Evolutionary conservation across 805 yeast species (phyloP).

Genomic region (Pichia ethanolica): DNA sequence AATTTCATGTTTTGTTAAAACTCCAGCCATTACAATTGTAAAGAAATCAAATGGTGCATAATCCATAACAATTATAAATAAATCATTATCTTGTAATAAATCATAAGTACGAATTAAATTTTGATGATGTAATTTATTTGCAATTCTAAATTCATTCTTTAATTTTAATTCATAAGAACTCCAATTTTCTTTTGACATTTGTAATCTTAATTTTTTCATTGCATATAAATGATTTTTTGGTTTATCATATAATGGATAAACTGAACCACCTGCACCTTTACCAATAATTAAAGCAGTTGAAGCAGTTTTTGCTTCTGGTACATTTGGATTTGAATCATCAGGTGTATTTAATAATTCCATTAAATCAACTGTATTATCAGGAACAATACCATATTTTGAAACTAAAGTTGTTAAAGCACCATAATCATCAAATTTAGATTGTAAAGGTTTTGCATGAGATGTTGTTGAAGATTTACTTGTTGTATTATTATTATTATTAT

Average conservation of each 20-base stretch:
- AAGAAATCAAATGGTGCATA: conserved; percentile 89
- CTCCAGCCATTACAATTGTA: conserved; percentile 84
- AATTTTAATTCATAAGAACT: conserved; percentile 72
- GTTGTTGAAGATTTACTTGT: background rate
- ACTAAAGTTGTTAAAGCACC: conserved; percentile 9
- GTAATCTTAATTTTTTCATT: conserved; percentile 75
- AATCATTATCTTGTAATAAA: conserved; percentile 58
- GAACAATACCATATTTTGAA: conserved; percentile 13
- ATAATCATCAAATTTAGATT: conserved; percentile 11
- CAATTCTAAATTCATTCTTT: conserved; percentile 73
- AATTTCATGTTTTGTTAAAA: conserved; percentile 63
- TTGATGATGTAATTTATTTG: conserved; percentile 68
- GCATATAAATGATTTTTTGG: conserved; percentile 62
- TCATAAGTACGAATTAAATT: conserved; percentile 80
- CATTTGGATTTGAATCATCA: background rate
- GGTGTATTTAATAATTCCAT: conserved; percentile 3
- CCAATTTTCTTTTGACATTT: conserved; percentile 52
- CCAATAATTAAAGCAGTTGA: conserved; percentile 36
- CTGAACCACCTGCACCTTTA: conserved; percentile 93
- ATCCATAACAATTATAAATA: conserved; percentile 79
- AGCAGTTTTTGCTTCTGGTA: conserved; percentile 5
- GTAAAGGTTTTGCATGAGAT: background rate
- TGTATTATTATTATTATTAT: too few species aligned
- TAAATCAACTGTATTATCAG: conserved; percentile 7
- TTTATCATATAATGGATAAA: conserved; percentile 58